Percentiles rank a stretch among this genome's conserved stretches.
These are phyloP conservation scores for Hyaloscypha variabilis DNA, from an alignment of 495 filamentous ascomycete genomes.

Conservation along the genomic window DNA sequence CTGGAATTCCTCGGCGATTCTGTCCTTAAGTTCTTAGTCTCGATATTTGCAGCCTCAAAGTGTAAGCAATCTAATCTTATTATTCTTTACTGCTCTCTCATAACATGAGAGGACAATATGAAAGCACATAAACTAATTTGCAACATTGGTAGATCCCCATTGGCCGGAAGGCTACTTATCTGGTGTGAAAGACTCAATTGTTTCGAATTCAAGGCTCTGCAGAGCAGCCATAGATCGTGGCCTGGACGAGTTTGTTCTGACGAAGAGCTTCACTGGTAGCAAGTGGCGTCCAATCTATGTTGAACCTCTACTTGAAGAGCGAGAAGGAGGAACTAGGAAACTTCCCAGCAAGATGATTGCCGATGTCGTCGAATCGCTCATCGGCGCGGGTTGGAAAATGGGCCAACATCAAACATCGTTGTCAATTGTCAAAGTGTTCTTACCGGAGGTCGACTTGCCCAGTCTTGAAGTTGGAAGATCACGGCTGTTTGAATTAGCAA, in stretches of 20 bases:
- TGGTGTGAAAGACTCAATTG: slow-evolving; percentile 62
- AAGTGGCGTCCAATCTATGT: slow-evolving; percentile 73
- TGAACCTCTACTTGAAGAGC: slow-evolving; percentile 43
- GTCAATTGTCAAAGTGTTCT: slow-evolving; percentile 62
- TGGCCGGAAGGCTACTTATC: slow-evolving; percentile 82
- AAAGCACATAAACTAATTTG: background rate
- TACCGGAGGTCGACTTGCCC: slow-evolving; percentile 62
- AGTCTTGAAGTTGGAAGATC: slow-evolving; percentile 32
- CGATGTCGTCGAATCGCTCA: slow-evolving; percentile 77
- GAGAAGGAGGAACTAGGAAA: slow-evolving; percentile 16
- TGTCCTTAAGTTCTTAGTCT: slow-evolving; percentile 76
- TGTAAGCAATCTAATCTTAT: slow-evolving; percentile 7
- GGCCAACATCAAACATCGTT: slow-evolving; percentile 64
- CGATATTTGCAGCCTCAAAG: slow-evolving; percentile 28
- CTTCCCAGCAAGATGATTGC: slow-evolving; percentile 81
- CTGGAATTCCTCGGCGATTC: slow-evolving; percentile 88
- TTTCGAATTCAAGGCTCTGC: slow-evolving; percentile 71
- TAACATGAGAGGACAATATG: background rate
- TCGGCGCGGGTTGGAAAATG: slow-evolving; percentile 84
- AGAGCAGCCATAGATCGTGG: slow-evolving; percentile 61
- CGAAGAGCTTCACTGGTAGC: slow-evolving; percentile 60
- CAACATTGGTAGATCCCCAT: slow-evolving; percentile 34
- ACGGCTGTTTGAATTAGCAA: slow-evolving; percentile 20
- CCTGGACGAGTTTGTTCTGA: slow-evolving; percentile 74
- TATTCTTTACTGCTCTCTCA: background rate